phyloP scores from a whole-genome alignment of 257 asterid species.

The Fraxinus pennsylvanica region DNA sequence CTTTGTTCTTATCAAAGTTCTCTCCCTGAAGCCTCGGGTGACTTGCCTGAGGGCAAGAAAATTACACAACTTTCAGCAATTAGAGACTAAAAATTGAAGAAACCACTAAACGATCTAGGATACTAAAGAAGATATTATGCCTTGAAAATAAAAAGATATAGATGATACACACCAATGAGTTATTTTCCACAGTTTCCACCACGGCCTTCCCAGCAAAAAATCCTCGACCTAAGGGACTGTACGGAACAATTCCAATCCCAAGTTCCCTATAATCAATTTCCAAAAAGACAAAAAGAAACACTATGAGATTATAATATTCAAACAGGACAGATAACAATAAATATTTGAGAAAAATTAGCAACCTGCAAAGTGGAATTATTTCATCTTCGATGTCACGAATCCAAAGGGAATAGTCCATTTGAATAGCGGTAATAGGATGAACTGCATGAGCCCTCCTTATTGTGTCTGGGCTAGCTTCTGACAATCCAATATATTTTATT shows the following conservation, averaged over 20 bases:
- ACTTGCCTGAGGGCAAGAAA: slow-evolving; percentile 26
- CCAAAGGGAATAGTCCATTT: slow-evolving; percentile 70
- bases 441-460: slow-evolving; percentile 64
- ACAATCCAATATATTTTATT: slow-evolving; percentile 60
- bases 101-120: not conserved
- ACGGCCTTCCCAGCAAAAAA: slow-evolving; percentile 54
- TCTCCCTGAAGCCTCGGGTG: slow-evolving; percentile 63
- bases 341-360: not conserved
- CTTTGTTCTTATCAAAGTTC: slow-evolving; percentile 62
- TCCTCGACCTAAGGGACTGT: slow-evolving; percentile 57
- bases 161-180: slow-evolving; percentile 39
- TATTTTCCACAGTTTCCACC: slow-evolving; percentile 41
- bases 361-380: slow-evolving; percentile 59
- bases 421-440: slow-evolving; percentile 64
- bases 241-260: slow-evolving; percentile 67
- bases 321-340: not conserved
- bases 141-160: not conserved
- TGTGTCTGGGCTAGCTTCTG: slow-evolving; percentile 68
- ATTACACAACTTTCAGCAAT: slow-evolving; percentile 10
- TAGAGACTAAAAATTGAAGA: not conserved
- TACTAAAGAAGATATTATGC: not conserved
- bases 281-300: not conserved
- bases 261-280: slow-evolving; percentile 44
- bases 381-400: slow-evolving; percentile 60
- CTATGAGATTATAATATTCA: not conserved